phyloP scores from a whole-genome alignment of 2,329 filamentous ascomycete genomes.

The Monosporascus cannonballus region DNA sequence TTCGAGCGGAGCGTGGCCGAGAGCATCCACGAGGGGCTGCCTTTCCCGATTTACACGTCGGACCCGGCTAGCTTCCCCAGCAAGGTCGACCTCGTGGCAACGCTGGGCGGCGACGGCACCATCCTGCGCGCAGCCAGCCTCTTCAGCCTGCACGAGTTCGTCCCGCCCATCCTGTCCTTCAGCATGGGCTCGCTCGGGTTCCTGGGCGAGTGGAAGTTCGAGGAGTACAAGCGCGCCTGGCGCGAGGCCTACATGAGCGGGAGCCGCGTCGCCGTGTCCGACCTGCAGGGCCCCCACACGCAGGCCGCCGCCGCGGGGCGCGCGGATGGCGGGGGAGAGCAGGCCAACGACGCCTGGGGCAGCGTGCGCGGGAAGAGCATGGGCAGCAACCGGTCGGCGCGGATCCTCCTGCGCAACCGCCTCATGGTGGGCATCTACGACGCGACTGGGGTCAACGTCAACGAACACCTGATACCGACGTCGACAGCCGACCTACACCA shows the following conservation, averaged over 20 bases:
- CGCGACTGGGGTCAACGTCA: slow-evolving; percentile 56
- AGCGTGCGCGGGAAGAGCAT: slow-evolving; percentile 73
- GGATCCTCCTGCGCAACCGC: slow-evolving; percentile 79
- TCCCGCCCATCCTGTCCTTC: slow-evolving; percentile 89
- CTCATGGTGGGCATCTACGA: slow-evolving; percentile 82
- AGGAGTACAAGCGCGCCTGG: slow-evolving; percentile 87
- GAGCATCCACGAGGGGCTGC: slow-evolving; percentile 62
- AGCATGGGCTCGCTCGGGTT: slow-evolving; percentile 97
- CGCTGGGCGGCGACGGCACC: slow-evolving; percentile 88
- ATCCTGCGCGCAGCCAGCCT: slow-evolving; percentile 81
- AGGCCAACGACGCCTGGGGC: slow-evolving; percentile 52
- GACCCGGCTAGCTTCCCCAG: slow-evolving; percentile 53
- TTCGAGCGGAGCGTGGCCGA: slow-evolving; percentile 73
- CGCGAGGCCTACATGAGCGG: slow-evolving; percentile 84
- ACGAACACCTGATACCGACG: slow-evolving; percentile 42
- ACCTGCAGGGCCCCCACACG: slow-evolving; percentile 33
- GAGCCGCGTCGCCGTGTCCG: slow-evolving; percentile 44
- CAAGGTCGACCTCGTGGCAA: slow-evolving; percentile 84
- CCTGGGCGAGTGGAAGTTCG: slow-evolving; percentile 92
- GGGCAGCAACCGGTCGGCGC: slow-evolving; percentile 66
- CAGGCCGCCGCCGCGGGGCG: slow-evolving; percentile 26
- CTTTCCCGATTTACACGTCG: slow-evolving; percentile 66
- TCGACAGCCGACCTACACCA: slow-evolving; percentile 37
- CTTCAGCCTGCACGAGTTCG: slow-evolving; percentile 73
- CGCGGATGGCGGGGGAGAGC: slow-evolving; percentile 20